Evolutionary conservation across 345 rosid genomes (phyloP).

Genomic region (Luvunga scandens): DNA sequence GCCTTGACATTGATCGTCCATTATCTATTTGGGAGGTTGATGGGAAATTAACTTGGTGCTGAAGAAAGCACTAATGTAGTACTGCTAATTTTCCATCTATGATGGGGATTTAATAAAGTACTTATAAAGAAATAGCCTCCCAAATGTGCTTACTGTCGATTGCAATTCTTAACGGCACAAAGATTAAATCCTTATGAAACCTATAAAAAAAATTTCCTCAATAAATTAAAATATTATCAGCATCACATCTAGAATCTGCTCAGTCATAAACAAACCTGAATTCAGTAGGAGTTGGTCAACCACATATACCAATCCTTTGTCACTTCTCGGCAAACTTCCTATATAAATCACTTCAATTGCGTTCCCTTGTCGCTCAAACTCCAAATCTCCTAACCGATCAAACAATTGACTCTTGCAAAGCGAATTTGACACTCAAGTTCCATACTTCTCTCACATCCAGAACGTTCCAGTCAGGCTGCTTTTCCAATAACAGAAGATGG

Average conservation of each 20-base stretch:
- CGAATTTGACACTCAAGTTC: neutral
- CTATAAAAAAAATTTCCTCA: neutral
- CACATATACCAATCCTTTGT: conserved; percentile 28
- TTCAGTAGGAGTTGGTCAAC: conserved; percentile 34
- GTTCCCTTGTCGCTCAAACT: conserved; percentile 18
- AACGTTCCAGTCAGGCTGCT: neutral
- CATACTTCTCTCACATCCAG: neutral
- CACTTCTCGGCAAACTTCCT: conserved; percentile 5
- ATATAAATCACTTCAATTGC: conserved; percentile 7
- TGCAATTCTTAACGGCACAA: neutral
- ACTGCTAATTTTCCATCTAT: neutral
- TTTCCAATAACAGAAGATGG: conserved; percentile 20
- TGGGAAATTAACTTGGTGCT: too few relatives aligned
- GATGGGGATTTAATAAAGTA: neutral
- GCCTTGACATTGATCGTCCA: neutral
- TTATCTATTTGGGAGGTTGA: too few relatives aligned
- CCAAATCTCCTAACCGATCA: conserved; percentile 11
- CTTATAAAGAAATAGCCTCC: neutral
- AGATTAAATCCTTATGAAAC: conserved; percentile 3
- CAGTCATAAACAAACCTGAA: conserved; percentile 12
- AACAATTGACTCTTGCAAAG: conserved; percentile 20
- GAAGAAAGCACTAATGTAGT: too few relatives aligned
- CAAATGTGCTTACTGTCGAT: neutral
- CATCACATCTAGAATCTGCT: neutral
- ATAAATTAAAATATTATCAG: neutral